Evolutionary conservation across 306 rosid species (phyloP).

Genomic region (Myrica gale): DNA sequence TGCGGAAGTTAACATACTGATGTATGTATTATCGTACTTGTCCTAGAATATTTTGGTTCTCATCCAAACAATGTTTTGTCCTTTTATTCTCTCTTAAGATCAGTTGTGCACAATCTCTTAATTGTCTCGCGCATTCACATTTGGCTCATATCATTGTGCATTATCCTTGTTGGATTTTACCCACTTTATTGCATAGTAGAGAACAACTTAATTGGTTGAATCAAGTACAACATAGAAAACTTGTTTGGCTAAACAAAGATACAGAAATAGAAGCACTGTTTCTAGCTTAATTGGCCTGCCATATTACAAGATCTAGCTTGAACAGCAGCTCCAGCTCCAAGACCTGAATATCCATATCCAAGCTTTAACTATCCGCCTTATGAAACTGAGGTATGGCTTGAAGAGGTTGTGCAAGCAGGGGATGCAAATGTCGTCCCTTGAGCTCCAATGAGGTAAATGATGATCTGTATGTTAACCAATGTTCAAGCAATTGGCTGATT

Average conservation of each 20-base stretch:
- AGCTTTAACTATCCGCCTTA: not conserved
- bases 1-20: constrained; percentile 18
- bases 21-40: constrained; percentile 31
- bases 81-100: not conserved
- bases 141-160: not conserved
- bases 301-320: not conserved
- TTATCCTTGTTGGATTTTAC: not conserved
- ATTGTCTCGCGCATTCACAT: not conserved
- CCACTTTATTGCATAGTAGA: not conserved
- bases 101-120: not conserved
- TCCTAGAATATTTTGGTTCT: constrained; percentile 16
- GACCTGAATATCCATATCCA: not conserved
- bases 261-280: not conserved
- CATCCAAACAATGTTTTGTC: not conserved
- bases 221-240: not conserved
- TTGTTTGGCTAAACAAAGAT: not conserved
- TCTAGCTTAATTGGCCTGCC: not conserved
- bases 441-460: not conserved
- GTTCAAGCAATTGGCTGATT: not conserved
- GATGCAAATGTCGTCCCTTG: not conserved
- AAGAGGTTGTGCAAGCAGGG: too few species aligned
- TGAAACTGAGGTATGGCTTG: not conserved
- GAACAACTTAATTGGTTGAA: not conserved
- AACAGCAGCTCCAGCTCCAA: not conserved
- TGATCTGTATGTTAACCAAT: not conserved